A percentile compares a stretch with the other conserved stretches of the same genome.
Conservation (phyloP, 352 stramenopile species). For the Thalassiosira ordinaria region DNA sequence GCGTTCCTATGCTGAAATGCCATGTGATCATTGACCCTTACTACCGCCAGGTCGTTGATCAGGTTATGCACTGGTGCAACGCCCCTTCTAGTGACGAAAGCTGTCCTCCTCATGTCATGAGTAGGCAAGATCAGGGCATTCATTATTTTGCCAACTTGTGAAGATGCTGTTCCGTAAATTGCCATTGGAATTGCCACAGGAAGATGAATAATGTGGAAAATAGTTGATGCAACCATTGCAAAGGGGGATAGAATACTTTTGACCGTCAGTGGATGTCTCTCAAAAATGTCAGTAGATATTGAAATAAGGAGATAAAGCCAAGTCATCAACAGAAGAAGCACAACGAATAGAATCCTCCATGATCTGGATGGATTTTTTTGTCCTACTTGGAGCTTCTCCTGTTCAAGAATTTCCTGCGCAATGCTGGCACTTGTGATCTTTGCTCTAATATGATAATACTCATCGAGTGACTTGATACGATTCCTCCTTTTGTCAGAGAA, state of each 20-base stretch:
- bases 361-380: neutral
- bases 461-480: slow-evolving; percentile 44
- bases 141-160: neutral
- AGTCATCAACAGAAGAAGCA: slow-evolving; percentile 15
- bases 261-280: neutral
- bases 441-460: slow-evolving; percentile 49
- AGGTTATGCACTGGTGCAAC: neutral
- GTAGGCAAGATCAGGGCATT: neutral
- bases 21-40: slow-evolving; percentile 4
- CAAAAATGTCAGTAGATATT: neutral
- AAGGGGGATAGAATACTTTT: slow-evolving; percentile 1
- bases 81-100: neutral
- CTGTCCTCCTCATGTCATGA: neutral
- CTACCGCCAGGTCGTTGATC: slow-evolving; percentile 1
- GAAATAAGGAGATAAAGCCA: slow-evolving; percentile 15
- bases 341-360: slow-evolving; percentile 2
- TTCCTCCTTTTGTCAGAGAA: slow-evolving; percentile 39
- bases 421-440: slow-evolving; percentile 27
- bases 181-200: slow-evolving; percentile 3
- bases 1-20: neutral
- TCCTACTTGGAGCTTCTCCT: neutral
- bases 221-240: neutral
- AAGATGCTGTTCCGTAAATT: neutral
- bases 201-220: slow-evolving; percentile 1
- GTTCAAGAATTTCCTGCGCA: neutral